These are phyloP conservation scores for Penicillium simplicissimum DNA, from an alignment of 495 filamentous ascomycete genomes.

Conservation along the genomic window DNA sequence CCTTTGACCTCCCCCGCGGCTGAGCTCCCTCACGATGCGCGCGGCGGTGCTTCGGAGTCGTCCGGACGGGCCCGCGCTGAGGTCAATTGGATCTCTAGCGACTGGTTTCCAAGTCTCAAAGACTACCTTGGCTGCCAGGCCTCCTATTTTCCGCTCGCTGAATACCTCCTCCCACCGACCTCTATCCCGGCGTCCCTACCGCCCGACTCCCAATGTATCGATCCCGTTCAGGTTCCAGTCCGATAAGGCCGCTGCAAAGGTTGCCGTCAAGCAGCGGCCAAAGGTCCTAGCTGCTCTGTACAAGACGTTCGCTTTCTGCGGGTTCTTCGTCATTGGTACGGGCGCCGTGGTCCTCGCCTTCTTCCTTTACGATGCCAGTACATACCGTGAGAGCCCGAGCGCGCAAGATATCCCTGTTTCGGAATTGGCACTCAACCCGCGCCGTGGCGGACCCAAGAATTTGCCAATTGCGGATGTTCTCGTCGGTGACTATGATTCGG, in stretches of 20 bases:
- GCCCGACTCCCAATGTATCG: conserved; percentile 12
- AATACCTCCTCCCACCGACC: conserved; percentile 28
- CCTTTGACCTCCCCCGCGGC: conserved; percentile 8
- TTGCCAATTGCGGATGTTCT: conserved; percentile 84
- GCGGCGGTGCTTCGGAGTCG: conserved; percentile 42
- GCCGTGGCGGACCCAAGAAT: conserved; percentile 91
- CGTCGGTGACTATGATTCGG: conserved; percentile 82
- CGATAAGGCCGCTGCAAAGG: conserved; percentile 20
- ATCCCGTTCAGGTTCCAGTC: conserved; percentile 34
- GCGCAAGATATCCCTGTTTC: conserved; percentile 78
- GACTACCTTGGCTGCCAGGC: conserved; percentile 8
- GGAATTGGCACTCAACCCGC: conserved; percentile 75
- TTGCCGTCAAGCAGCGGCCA: conserved; percentile 15
- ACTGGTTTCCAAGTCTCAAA: conserved; percentile 25
- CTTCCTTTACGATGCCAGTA: conserved; percentile 93
- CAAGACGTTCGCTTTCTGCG: conserved; percentile 56
- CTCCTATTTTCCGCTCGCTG: conserved; percentile 24
- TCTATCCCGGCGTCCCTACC: conserved; percentile 27
- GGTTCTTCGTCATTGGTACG: conserved; percentile 57
- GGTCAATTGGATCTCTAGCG: conserved; percentile 33
- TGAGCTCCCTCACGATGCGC: conserved; percentile 33
- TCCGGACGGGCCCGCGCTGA: conserved; percentile 34
- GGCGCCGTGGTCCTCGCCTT: conserved; percentile 68
- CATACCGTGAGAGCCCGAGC: conserved; percentile 69
- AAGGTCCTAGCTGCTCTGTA: conserved; percentile 31